Evolutionary conservation across 106 monocot species (phyloP), one percentile per base, ranked within the genome.

Genomic region (Apostasia shenzhenica): DNA sequence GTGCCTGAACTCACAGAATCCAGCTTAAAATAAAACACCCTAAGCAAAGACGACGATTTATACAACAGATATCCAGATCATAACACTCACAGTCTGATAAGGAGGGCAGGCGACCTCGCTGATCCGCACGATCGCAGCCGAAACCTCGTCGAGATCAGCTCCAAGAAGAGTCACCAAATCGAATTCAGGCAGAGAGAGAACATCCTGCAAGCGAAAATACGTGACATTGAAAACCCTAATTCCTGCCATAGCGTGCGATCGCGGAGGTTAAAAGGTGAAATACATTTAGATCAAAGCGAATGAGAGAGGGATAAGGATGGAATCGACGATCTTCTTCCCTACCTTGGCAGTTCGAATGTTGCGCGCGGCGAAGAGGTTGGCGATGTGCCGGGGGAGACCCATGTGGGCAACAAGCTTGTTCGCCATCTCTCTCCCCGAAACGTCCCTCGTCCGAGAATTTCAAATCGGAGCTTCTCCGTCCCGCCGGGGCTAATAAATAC

Each of bases 351-450:
- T 95, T 44, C 71, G 53, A 54, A 95, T 79, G 73, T 80, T 88
- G 71, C 95, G 95, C 57, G 91, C 95, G 68, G 95, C 79, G 59
- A 95, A 88, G 78, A 91, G 66, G 76, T 91, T 83, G 67, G 86
- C 71, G 68, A 95, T 77, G 71, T 81, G 72, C 52, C 67, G 73
- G 2, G 88, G 91, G 45, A 95, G 91, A 5, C 84, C 78, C 83
- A 88, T 86, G 45, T 86, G 72, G 50, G 82, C 77, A 62, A 95
- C 86, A 55, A 86, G 80, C 77, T 86, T 95, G 80, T 95, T 91
- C 76, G 91, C 70, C 95, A 95, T 95, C 57, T 14, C 52, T 8
- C 57, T 7, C 12, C 59, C 26, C 26, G 26, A 26, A 26, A 26
- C 26, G 26, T 26, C 26, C 26, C 26, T 26, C 26, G 26, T 26